These are phyloP conservation scores for Claviceps sp. DNA, from an alignment of 2,329 filamentous ascomycete species.

Conservation along the genomic window DNA sequence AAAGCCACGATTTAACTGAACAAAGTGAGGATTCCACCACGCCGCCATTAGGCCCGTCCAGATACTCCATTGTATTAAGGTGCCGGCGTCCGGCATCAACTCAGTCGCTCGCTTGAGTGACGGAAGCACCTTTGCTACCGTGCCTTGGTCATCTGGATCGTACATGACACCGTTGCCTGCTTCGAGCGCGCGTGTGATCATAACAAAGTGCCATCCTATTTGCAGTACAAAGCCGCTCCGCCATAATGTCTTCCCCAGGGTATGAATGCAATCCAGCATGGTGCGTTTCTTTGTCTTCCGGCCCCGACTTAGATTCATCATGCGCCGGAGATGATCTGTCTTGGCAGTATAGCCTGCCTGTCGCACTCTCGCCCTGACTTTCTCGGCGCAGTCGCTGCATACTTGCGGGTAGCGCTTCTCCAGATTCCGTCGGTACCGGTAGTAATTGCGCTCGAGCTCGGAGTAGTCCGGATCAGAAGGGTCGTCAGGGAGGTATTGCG, in stretches of 20 bases:
- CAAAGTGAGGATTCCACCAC: slow-evolving; percentile 59
- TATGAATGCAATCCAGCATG: slow-evolving; percentile 28
- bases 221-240: slow-evolving; percentile 31
- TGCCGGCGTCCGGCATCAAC: slow-evolving; percentile 26
- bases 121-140: slow-evolving; percentile 6
- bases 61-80: slow-evolving; percentile 34
- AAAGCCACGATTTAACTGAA: slow-evolving; percentile 45
- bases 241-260: slow-evolving; percentile 33
- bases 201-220: slow-evolving; percentile 35
- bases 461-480: slow-evolving; percentile 53
- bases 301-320: slow-evolving; percentile 52
- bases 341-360: slow-evolving; percentile 68
- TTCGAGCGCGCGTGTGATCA: slow-evolving; percentile 14
- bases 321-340: slow-evolving; percentile 63
- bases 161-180: slow-evolving; percentile 18
- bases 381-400: slow-evolving; percentile 66
- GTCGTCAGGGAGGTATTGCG: slow-evolving; percentile 62
- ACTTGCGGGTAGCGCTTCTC: slow-evolving; percentile 82
- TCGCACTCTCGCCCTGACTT: slow-evolving; percentile 55
- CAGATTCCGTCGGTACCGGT: slow-evolving; percentile 55
- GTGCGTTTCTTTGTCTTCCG: slow-evolving; percentile 20
- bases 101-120: slow-evolving; percentile 8
- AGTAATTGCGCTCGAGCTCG: slow-evolving; percentile 54
- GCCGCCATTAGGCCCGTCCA: slow-evolving; percentile 35
- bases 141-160: slow-evolving; percentile 18